These are phyloP conservation scores for Termitomyces heimii DNA, from an alignment of 768 basidiomycete genomes.

Conservation along the genomic window DNA sequence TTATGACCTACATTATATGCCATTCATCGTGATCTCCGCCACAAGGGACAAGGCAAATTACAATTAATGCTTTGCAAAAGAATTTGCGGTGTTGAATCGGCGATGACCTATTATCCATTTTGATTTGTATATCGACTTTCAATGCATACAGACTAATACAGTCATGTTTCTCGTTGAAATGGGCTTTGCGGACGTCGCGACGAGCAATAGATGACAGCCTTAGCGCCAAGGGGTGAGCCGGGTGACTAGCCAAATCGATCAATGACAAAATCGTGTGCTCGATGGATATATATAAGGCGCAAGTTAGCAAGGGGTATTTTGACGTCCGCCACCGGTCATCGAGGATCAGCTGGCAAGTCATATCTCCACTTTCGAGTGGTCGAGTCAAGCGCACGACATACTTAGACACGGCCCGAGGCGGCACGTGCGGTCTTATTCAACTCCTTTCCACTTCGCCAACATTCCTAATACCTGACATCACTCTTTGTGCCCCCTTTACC, in stretches of 20 bases:
- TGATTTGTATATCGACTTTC: background rate
- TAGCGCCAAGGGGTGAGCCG: conserved; percentile 11
- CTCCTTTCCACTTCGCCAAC: background rate
- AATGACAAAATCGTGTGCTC: conserved; percentile 8
- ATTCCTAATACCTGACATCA: conserved; percentile 12
- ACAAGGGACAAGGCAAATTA: background rate
- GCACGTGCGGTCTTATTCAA: conserved; percentile 14
- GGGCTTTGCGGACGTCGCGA: background rate
- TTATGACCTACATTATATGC: background rate
- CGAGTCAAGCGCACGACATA: conserved; percentile 3
- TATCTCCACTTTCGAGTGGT: background rate
- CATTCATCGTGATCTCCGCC: background rate
- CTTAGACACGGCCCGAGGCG: conserved; percentile 12
- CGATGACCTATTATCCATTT: background rate
- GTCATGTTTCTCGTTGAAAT: background rate
- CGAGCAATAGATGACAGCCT: background rate
- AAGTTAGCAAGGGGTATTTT: background rate
- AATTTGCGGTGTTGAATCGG: background rate
- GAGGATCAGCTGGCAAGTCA: conserved; percentile 5
- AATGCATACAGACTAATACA: background rate
- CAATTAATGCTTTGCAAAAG: background rate
- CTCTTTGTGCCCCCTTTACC: conserved; percentile 6
- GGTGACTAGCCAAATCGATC: conserved; percentile 9
- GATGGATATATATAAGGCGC: conserved; percentile 12
- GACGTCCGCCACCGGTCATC: conserved; percentile 3